These are phyloP conservation scores for Hypholoma sublateritium DNA, from an alignment of 768 basidiomycete genomes.

Conservation along the genomic window DNA sequence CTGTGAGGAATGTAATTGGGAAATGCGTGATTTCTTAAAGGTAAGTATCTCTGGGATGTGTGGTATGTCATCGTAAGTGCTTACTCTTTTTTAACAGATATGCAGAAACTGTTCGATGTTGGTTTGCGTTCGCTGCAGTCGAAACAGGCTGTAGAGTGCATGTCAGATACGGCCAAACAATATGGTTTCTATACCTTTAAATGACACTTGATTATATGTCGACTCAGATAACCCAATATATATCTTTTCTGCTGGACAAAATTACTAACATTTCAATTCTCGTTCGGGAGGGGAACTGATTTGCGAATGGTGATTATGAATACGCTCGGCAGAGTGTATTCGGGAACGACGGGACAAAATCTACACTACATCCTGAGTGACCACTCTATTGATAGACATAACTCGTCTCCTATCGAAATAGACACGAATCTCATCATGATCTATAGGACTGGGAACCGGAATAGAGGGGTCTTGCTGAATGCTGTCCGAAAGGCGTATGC, in stretches of 20 bases:
- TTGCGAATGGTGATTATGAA: no score
- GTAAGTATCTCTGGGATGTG: slow-evolving; percentile 31
- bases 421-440: background rate
- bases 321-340: no score
- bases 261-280: no score
- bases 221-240: no score
- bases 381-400: background rate
- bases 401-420: slow-evolving; percentile 4
- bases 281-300: no score
- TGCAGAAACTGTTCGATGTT: slow-evolving; percentile 34
- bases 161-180: no score
- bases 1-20: slow-evolving; percentile 46
- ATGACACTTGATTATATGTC: no score
- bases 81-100: slow-evolving; percentile 21
- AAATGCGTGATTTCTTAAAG: slow-evolving; percentile 44
- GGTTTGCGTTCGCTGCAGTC: slow-evolving; percentile 38
- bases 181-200: no score
- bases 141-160: slow-evolving; percentile 31
- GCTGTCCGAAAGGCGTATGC: background rate
- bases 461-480: background rate
- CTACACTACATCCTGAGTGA: background rate
- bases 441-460: background rate
- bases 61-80: background rate
- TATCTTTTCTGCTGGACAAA: no score
- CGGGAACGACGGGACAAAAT: no score